These are phyloP conservation scores for Penicillium waksmanii DNA, from an alignment of 495 filamentous ascomycete species.

Conservation along the genomic window DNA sequence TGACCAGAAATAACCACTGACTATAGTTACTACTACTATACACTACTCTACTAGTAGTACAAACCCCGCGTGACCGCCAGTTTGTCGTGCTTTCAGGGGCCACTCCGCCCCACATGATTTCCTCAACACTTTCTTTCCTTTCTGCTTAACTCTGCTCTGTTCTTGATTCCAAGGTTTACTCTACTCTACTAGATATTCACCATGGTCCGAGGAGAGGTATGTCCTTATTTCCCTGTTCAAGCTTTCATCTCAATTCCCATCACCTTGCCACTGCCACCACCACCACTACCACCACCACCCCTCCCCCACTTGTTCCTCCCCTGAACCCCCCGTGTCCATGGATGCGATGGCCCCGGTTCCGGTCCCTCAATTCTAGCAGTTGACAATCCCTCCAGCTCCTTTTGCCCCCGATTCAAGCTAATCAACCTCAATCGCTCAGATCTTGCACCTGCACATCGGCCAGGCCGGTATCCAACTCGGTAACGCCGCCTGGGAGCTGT, in stretches of 20 bases:
- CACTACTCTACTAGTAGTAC: too few relatives aligned
- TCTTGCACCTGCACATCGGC: slow-evolving; percentile 89
- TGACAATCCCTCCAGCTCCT: neutral
- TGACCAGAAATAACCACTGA: too few relatives aligned
- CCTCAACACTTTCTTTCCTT: slow-evolving; percentile 4
- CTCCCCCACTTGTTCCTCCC: slow-evolving; percentile 2
- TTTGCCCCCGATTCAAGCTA: slow-evolving; percentile 1
- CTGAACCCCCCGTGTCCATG: slow-evolving; percentile 1
- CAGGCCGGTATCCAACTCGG: slow-evolving; percentile 93
- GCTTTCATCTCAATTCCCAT: neutral
- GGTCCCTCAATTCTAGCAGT: neutral
- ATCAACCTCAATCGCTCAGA: slow-evolving; percentile 45
- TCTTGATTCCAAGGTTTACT: too few relatives aligned
- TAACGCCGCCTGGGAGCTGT: slow-evolving; percentile 96
- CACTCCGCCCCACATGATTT: neutral
- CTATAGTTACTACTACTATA: too few relatives aligned
- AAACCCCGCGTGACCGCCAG: slow-evolving; percentile 5
- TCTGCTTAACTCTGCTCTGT: neutral
- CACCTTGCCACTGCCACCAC: neutral
- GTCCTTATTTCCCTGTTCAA: neutral
- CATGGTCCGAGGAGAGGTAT: slow-evolving; percentile 8
- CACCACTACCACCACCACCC: neutral
- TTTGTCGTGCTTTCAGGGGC: neutral
- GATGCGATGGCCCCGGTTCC: neutral
- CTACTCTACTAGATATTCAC: neutral